Conservation (phyloP, 2,329 filamentous ascomycete genomes). For the Phialophora chinensis region DNA sequence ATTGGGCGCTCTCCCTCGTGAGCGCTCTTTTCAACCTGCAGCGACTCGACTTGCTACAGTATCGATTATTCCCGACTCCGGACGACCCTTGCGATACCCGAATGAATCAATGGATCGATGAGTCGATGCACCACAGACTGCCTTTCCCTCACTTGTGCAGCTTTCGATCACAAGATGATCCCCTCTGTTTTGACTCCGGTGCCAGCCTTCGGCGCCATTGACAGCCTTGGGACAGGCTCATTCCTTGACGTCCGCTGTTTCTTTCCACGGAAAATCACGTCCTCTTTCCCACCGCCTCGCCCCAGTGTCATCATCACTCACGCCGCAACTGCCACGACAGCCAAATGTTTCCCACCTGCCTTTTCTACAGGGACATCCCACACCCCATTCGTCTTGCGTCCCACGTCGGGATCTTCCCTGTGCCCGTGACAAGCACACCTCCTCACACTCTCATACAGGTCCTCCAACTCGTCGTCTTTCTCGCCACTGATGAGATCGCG, state of each 20-base stretch:
- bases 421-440: slow-evolving; percentile 33
- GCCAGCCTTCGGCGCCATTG: neutral
- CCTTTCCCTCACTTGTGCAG: neutral
- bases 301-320: neutral
- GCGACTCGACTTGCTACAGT: neutral
- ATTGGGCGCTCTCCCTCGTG: neutral
- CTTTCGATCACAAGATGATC: neutral
- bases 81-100: neutral
- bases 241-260: neutral
- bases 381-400: slow-evolving; percentile 16
- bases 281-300: neutral
- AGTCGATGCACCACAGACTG: neutral
- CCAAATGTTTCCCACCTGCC: slow-evolving; percentile 30
- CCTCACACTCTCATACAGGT: slow-evolving; percentile 34
- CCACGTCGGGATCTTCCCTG: slow-evolving; percentile 17
- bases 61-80: neutral
- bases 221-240: neutral
- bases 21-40: neutral
- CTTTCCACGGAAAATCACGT: too few relatives aligned
- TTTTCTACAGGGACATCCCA: slow-evolving; percentile 35
- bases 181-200: neutral
- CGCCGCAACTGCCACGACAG: slow-evolving; percentile 31
- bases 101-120: neutral
- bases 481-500: slow-evolving; percentile 30
- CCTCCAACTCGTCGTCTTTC: slow-evolving; percentile 29